Evolutionary conservation across 331 rosid species (phyloP).

Genomic region (Malus hybrid): DNA sequence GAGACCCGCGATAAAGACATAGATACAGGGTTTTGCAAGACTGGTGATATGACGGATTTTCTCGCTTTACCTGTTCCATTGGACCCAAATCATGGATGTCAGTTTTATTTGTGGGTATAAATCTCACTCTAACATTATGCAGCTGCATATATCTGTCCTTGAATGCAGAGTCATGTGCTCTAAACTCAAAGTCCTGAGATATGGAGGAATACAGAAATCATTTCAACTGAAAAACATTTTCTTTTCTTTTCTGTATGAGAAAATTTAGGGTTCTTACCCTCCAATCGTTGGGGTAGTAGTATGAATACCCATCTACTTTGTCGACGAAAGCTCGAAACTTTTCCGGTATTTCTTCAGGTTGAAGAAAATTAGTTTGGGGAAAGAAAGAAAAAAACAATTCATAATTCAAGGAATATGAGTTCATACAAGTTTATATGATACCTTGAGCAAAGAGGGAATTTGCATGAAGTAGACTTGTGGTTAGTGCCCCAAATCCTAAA

Average conservation of each 20-base stretch:
- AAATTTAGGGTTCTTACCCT: conserved; percentile 42
- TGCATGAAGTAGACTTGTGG: conserved; percentile 43
- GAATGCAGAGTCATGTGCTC: conserved; percentile 96
- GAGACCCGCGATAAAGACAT: no score
- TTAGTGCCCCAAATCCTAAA: conserved; percentile 67
- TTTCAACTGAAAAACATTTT: no score
- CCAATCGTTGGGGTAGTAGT: conserved; percentile 85
- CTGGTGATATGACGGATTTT: no score
- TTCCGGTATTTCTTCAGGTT: conserved; percentile 47
- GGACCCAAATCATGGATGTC: conserved; percentile 89
- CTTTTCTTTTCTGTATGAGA: neutral
- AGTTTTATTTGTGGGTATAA: conserved; percentile 72
- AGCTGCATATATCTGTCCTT: conserved; percentile 71
- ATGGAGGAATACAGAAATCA: conserved; percentile 5
- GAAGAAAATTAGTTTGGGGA: neutral
- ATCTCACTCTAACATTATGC: conserved; percentile 90
- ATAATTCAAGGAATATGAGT: neutral
- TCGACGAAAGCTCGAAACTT: conserved; percentile 76
- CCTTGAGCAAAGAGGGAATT: conserved; percentile 72
- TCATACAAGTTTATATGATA: conserved; percentile 8
- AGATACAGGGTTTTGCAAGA: no score
- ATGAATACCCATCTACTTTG: conserved; percentile 74
- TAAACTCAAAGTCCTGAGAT: conserved; percentile 79
- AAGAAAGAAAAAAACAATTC: neutral
- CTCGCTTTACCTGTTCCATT: conserved; percentile 59